Evolutionary conservation across 75 land plant species (phyloP), one percentile per base, ranked within the genome.

Genomic region (Adiantum capillusveneris): DNA sequence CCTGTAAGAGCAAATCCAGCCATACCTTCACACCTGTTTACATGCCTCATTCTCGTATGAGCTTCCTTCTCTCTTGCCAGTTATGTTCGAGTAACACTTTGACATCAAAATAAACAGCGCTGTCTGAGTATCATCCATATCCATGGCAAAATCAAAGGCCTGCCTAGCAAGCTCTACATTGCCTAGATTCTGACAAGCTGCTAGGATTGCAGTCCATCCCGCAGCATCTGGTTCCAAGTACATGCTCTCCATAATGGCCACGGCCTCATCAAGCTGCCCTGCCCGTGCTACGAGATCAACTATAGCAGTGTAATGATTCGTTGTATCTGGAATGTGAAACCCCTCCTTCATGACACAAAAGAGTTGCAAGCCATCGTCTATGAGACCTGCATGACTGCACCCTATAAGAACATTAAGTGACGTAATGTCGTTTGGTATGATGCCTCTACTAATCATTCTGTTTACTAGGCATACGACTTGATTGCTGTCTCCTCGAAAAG

Each of bases 231-330:
- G 72, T 45, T 76, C 66, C 53, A 75, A 73, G 6, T 79, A 76
- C 79, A 79, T 79, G 19, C 14, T 66, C 13, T 72, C 34, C 11
- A 76, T 60, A 29, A 79, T 64, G 14, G 56, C 59, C 65, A 66
- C 43, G 29, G 79, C 80, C 42, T 73, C 62, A 36, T 73, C 37
- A 13, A 80, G 36, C 27, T 57, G 78, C 62, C 84, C 87, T 12
- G 75, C 77, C 37, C 80, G 80, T 6, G 78, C 87, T 46, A 80
- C 65, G 41, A 84, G 31, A 46, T 84, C 84, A 36, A 80, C 56
- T 77, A 84, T 77, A 65, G 78, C 77, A 13, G 84, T 76, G 59
- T 73, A 80, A 56, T 84, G 87, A 60, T 80, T 76, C 50, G 44
- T 52, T 25, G 49, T 60, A 19, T 68, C 68, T 55, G 68, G 34